Conservation (phyloP, 257 asterid genomes). For the Solanum neorickii region DNA sequence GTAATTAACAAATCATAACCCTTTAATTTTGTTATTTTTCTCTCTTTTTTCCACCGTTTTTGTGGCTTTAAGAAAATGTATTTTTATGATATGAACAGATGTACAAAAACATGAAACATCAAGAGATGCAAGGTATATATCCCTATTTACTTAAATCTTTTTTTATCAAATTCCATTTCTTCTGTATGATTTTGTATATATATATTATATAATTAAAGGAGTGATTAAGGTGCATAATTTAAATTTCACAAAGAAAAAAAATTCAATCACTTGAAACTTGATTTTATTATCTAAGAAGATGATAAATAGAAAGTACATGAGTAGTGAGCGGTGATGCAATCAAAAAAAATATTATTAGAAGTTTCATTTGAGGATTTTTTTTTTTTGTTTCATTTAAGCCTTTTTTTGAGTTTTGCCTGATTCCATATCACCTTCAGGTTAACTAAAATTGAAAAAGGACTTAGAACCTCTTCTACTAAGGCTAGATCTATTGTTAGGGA, state of each 20-base stretch:
- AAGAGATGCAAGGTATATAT: slow-evolving; percentile 44
- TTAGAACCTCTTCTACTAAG: not conserved
- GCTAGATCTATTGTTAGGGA: not conserved
- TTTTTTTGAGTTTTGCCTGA: not conserved
- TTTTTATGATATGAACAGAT: slow-evolving; percentile 29
- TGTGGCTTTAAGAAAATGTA: not conserved
- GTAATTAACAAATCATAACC: slow-evolving; percentile 3
- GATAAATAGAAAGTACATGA: not conserved
- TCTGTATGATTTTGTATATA: not conserved
- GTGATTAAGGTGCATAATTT: not conserved
- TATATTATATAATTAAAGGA: too few species aligned
- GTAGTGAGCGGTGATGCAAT: not conserved
- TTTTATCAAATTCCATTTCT: not conserved
- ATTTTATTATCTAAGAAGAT: not conserved
- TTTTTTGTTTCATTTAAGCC: not conserved
- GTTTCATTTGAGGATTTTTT: not conserved
- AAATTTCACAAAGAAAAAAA: too few species aligned
- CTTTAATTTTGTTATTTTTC: too few species aligned
- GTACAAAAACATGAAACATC: slow-evolving; percentile 66
- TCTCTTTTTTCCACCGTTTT: not conserved
- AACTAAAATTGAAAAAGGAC: not conserved
- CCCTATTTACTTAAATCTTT: too few species aligned
- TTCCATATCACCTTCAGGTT: not conserved
- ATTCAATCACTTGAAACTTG: not conserved
- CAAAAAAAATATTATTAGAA: not conserved